Evolutionary conservation across 352 stramenopile species (phyloP).

Genomic region (Pythium oligandrum): DNA sequence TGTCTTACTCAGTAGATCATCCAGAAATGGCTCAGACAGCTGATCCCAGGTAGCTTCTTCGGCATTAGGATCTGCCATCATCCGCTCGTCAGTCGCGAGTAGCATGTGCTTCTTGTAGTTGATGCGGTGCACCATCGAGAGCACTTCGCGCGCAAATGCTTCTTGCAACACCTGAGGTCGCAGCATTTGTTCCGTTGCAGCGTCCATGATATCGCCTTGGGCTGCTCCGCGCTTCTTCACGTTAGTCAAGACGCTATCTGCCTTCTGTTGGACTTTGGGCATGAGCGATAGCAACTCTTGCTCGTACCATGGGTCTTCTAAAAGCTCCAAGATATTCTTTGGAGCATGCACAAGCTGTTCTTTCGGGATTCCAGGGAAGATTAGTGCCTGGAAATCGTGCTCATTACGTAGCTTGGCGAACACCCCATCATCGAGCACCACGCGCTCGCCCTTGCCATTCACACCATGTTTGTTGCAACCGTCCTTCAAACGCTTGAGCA

Average conservation of each 20-base stretch:
- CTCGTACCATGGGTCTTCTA: slow-evolving; percentile 81
- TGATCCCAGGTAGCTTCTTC: slow-evolving; percentile 67
- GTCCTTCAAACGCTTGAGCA: slow-evolving; percentile 57
- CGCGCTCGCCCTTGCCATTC: slow-evolving; percentile 47
- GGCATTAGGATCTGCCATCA: slow-evolving; percentile 48
- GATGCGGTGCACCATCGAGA: slow-evolving; percentile 80
- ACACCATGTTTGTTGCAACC: slow-evolving; percentile 49
- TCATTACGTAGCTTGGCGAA: slow-evolving; percentile 73
- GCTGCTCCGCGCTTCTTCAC: slow-evolving; percentile 73
- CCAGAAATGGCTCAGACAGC: slow-evolving; percentile 41
- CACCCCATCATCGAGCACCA: slow-evolving; percentile 73
- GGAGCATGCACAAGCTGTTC: slow-evolving; percentile 63
- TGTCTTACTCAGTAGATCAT: slow-evolving; percentile 27
- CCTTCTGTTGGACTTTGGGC: slow-evolving; percentile 77
- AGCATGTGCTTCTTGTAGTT: slow-evolving; percentile 78
- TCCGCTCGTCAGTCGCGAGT: slow-evolving; percentile 58
- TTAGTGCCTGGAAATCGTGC: slow-evolving; percentile 64
- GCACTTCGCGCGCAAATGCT: slow-evolving; percentile 74
- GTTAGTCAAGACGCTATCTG: slow-evolving; percentile 65
- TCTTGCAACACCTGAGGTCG: slow-evolving; percentile 79
- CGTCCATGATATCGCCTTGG: slow-evolving; percentile 78
- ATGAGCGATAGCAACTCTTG: slow-evolving; percentile 72
- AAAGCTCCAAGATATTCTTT: slow-evolving; percentile 62
- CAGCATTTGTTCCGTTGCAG: slow-evolving; percentile 54
- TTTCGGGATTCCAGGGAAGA: slow-evolving; percentile 75